Conservation (phyloP, 2,329 filamentous ascomycete genomes). For the Cladosporium colombiae region DNA sequence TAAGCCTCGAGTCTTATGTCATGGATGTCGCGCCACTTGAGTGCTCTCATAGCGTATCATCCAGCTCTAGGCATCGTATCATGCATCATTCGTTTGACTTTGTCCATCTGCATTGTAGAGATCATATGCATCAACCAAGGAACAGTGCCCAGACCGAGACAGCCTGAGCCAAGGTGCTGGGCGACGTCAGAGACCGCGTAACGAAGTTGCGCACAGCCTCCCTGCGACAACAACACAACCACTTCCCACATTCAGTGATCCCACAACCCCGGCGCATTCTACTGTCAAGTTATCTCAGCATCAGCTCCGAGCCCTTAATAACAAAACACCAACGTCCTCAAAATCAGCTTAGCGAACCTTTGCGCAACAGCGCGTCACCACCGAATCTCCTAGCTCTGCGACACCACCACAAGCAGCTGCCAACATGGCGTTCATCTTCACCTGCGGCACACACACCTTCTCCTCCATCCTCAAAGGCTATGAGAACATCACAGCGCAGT, state of each 20-base stretch:
- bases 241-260: not conserved
- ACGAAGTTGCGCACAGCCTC: not conserved
- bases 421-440: constrained; percentile 41
- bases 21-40: not conserved
- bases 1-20: not conserved
- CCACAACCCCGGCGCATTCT: not conserved
- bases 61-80: not conserved
- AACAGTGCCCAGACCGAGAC: not conserved
- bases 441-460: constrained; percentile 54
- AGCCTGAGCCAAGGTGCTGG: not conserved
- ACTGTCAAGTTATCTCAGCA: not conserved
- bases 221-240: not conserved
- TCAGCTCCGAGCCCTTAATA: not conserved
- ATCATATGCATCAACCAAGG: not conserved
- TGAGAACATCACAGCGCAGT: constrained; percentile 53
- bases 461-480: constrained; percentile 47
- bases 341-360: not conserved
- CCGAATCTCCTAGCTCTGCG: not conserved
- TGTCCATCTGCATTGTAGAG: not conserved
- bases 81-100: not conserved
- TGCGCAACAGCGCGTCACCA: not conserved
- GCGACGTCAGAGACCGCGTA: not conserved
- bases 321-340: not conserved
- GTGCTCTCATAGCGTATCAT: not conserved
- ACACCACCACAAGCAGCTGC: constrained; percentile 8